A percentile compares a stretch with the other conserved stretches of the same genome.
Evolutionary conservation across 305 asterid genomes (phyloP).

Genomic region (Fraxinus ornus): DNA sequence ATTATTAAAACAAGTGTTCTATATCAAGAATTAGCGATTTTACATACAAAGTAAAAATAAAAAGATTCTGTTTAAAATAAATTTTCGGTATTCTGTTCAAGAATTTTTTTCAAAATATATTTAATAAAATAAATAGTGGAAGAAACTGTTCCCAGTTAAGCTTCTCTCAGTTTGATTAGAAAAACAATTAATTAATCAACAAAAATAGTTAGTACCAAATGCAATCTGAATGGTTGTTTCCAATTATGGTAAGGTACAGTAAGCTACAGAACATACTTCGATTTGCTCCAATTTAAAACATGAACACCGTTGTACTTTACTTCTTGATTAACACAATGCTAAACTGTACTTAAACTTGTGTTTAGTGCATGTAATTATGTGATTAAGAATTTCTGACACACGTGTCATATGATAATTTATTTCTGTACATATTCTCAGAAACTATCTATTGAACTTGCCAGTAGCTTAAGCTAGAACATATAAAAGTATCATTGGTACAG

Average conservation of each 20-base stretch:
- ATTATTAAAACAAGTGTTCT: no score
- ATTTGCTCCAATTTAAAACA: slow-evolving; percentile 23
- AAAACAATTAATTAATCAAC: slow-evolving; percentile 8
- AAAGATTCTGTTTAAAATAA: no score
- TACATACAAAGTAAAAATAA: no score
- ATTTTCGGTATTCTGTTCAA: no score
- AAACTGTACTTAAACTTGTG: slow-evolving; percentile 31
- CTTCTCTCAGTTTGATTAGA: no score
- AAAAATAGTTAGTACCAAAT: slow-evolving; percentile 25
- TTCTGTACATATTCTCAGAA: neutral
- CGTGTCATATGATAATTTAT: slow-evolving; percentile 22
- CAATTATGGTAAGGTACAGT: slow-evolving; percentile 33
- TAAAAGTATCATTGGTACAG: neutral
- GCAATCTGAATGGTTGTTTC: slow-evolving; percentile 37
- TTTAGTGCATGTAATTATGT: slow-evolving; percentile 3
- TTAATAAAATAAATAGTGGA: no score
- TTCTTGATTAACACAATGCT: neutral
- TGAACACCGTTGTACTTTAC: slow-evolving; percentile 29
- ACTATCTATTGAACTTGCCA: neutral
- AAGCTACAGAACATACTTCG: slow-evolving; percentile 32
- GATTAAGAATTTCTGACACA: slow-evolving; percentile 25
- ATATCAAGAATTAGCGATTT: no score
- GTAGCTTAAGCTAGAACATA: no score
- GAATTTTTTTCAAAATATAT: no score
- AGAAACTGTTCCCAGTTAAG: no score